A percentile compares a stretch with the other conserved stretches of the same genome.
phyloP scores from a whole-genome alignment of 1,284 basidiomycete genomes.

The Neonothopanus nambi region DNA sequence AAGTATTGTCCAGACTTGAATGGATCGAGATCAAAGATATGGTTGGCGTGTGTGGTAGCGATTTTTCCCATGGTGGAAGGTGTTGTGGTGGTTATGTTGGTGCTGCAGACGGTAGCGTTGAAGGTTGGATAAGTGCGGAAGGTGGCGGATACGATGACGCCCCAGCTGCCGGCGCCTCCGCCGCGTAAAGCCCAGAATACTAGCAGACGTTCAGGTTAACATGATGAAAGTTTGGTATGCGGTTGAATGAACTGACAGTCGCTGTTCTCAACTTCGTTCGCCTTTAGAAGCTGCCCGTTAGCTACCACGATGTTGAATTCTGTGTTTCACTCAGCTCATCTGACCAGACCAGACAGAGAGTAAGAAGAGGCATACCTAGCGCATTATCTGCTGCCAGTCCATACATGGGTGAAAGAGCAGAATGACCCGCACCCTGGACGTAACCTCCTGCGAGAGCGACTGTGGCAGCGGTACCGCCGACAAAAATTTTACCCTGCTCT shows the following conservation, averaged over 20 bases:
- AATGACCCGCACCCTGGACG: constrained; percentile 34
- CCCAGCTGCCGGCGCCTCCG: constrained; percentile 36
- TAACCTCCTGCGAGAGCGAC: constrained; percentile 32
- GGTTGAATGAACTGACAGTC: constrained; percentile 4
- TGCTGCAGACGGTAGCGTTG: constrained; percentile 22
- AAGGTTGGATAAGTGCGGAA: constrained; percentile 33
- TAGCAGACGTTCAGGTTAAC: constrained; percentile 4
- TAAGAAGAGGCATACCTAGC: constrained; percentile 28
- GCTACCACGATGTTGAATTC: constrained; percentile 26
- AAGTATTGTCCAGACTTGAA: constrained; percentile 33
- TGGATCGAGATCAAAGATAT: constrained; percentile 35
- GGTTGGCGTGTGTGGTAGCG: constrained; percentile 22
- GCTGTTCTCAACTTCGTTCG: not conserved
- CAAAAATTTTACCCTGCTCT: constrained; percentile 25
- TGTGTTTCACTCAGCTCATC: constrained; percentile 2
- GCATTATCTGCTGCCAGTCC: constrained; percentile 33
- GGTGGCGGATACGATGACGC: constrained; percentile 32
- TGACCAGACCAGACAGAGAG: constrained; percentile 20
- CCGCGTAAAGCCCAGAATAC: constrained; percentile 37
- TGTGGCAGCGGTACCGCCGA: constrained; percentile 30
- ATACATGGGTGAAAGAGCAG: constrained; percentile 25
- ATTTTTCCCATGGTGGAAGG: constrained; percentile 13
- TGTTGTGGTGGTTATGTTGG: constrained; percentile 14
- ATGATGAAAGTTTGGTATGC: not conserved
- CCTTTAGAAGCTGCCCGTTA: constrained; percentile 18